These are phyloP conservation scores for Mitragyna speciosa DNA, from an alignment of 257 asterid species.

Conservation along the genomic window DNA sequence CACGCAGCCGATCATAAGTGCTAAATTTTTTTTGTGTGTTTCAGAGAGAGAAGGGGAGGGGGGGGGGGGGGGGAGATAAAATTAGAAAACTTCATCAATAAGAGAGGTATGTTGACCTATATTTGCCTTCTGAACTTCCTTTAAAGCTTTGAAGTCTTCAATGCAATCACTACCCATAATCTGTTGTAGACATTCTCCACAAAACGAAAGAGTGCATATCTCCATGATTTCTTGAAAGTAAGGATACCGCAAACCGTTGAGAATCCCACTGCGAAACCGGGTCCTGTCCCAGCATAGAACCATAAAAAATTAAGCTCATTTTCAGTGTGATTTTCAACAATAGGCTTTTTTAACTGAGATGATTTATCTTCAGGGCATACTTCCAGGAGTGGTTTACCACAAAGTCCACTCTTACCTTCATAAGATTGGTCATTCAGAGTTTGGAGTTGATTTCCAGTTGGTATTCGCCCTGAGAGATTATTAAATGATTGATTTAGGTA, in stretches of 20 bases:
- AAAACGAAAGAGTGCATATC: background rate
- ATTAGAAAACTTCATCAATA: too few relatives aligned
- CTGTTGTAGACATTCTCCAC: background rate
- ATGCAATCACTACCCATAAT: background rate
- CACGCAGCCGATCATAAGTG: too few relatives aligned
- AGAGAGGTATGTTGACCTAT: too few relatives aligned
- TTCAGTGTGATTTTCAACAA: background rate
- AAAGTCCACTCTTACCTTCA: background rate
- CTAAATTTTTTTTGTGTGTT: too few relatives aligned
- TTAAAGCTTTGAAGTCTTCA: background rate
- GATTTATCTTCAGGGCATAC: background rate
- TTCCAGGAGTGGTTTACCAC: background rate
- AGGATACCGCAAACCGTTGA: conserved; percentile 6
- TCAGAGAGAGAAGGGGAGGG: too few relatives aligned
- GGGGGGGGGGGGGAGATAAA: too few relatives aligned
- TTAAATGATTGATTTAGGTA: conserved; percentile 36
- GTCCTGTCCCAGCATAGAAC: conserved; percentile 5
- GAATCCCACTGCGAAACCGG: conserved; percentile 31
- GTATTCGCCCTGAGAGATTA: conserved; percentile 31
- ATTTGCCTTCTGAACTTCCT: background rate
- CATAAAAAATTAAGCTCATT: background rate
- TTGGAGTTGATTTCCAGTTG: conserved; percentile 32
- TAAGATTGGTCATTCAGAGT: conserved; percentile 12
- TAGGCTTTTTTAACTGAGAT: background rate
- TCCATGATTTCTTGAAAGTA: background rate